A percentile compares a stretch with the other conserved stretches of the same genome.
phyloP scores from a whole-genome alignment of 176 grass and related monocot species.

The Triticum timopheevii region DNA sequence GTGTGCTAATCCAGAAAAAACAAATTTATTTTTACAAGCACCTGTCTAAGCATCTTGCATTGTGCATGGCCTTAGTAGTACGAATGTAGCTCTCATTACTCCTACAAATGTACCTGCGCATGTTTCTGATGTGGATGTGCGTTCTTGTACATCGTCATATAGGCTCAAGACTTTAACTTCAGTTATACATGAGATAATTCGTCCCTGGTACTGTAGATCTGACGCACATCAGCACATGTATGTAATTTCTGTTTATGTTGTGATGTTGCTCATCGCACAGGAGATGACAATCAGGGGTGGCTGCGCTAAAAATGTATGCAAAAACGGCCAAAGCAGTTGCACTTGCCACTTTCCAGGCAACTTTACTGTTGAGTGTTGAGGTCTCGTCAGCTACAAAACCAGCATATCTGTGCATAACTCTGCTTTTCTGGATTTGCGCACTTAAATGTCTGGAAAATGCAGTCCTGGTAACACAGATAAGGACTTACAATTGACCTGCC shows the following conservation, averaged over 20 bases:
- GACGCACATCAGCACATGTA: not conserved
- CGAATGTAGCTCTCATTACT: too few species aligned
- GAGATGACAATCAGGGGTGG: not conserved
- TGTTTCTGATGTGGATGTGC: too few species aligned
- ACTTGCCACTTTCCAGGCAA: not conserved
- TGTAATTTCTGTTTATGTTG: not conserved
- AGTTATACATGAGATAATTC: not conserved
- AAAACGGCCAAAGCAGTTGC: not conserved
- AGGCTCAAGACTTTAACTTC: too few species aligned
- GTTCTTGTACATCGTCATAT: too few species aligned
- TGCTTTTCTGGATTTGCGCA: not conserved
- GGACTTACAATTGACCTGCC: conserved; percentile 72
- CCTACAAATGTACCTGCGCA: too few species aligned
- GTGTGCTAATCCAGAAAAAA: too few species aligned
- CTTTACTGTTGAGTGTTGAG: not conserved
- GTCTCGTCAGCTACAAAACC: not conserved
- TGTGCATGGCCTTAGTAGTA: too few species aligned
- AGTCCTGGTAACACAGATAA: not conserved
- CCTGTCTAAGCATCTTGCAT: too few species aligned
- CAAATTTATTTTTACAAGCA: too few species aligned
- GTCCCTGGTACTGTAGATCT: not conserved
- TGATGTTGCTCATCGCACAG: not conserved
- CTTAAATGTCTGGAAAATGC: not conserved
- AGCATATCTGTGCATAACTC: not conserved
- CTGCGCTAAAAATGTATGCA: not conserved